Evolutionary conservation across 495 filamentous ascomycete species (phyloP).

Genomic region (Hypoxylon crocopeplum): DNA sequence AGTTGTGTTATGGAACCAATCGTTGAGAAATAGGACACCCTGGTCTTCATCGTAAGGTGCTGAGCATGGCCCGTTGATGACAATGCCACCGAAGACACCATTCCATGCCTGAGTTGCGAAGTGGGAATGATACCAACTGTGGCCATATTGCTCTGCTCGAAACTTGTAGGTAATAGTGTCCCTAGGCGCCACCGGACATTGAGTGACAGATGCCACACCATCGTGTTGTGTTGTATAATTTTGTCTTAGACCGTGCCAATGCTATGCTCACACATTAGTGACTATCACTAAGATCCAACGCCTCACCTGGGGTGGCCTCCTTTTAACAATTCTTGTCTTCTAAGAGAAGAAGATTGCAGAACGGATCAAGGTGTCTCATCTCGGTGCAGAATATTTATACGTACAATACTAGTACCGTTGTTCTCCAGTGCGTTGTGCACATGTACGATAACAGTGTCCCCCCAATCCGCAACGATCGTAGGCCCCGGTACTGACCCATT

Average conservation of each 20-base stretch:
- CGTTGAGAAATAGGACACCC: slow-evolving; percentile 48
- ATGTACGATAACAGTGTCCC: slow-evolving; percentile 48
- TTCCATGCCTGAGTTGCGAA: slow-evolving; percentile 55
- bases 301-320: background rate
- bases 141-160: slow-evolving; percentile 52
- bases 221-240: slow-evolving; percentile 49
- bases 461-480: slow-evolving; percentile 48
- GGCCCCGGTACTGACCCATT: slow-evolving; percentile 54
- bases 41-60: slow-evolving; percentile 49
- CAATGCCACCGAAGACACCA: slow-evolving; percentile 50
- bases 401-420: slow-evolving; percentile 37
- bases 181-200: slow-evolving; percentile 54
- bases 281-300: background rate
- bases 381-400: background rate
- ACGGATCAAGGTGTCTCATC: background rate
- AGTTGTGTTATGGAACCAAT: slow-evolving; percentile 52
- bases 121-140: slow-evolving; percentile 64
- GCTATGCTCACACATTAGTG: slow-evolving; percentile 1
- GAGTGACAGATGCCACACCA: slow-evolving; percentile 54
- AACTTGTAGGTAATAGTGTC: slow-evolving; percentile 41
- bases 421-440: slow-evolving; percentile 14
- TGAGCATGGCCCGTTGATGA: slow-evolving; percentile 48
- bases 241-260: slow-evolving; percentile 19
- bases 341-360: no score
- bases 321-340: no score